Conservation (phyloP, 441 rosid genomes). For the Aleurites moluccanus region DNA sequence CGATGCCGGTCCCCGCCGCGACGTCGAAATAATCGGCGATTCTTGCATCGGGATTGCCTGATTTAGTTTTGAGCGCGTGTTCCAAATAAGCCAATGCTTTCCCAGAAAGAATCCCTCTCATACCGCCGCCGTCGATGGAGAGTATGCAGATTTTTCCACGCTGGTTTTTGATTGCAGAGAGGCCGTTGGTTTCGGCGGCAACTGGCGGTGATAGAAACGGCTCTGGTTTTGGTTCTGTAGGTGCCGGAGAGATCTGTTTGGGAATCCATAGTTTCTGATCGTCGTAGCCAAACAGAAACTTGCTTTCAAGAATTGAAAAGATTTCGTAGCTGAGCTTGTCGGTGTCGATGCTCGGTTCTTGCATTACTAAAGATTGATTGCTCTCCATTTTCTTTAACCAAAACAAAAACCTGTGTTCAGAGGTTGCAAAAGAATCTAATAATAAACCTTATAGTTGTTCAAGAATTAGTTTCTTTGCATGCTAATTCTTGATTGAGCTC, state of each 20-base stretch:
- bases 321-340: conserved; percentile 96
- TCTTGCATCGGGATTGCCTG: conserved; percentile 85
- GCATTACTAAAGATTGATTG: conserved; percentile 49
- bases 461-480: not conserved
- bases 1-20: conserved; percentile 85
- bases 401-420: not conserved
- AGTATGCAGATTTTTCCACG: conserved; percentile 86
- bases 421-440: too few relatives aligned
- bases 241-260: conserved; percentile 46
- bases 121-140: conserved; percentile 78
- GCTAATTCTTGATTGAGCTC: not conserved
- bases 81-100: conserved; percentile 82
- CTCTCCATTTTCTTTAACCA: conserved; percentile 26
- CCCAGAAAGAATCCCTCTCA: conserved; percentile 81
- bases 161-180: conserved; percentile 69
- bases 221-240: conserved; percentile 38
- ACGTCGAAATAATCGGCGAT: conserved; percentile 91
- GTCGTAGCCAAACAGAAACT: conserved; percentile 83
- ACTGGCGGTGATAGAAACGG: not conserved
- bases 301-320: conserved; percentile 88
- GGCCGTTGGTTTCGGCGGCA: conserved; percentile 15
- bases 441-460: not conserved
- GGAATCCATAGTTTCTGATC: conserved; percentile 83
- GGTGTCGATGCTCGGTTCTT: conserved; percentile 92
- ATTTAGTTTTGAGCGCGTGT: conserved; percentile 63